Evolutionary conservation across 2,329 filamentous ascomycete genomes (phyloP), one percentile per base, ranked within the genome.

Genomic region (Hypoxylon sp.): DNA sequence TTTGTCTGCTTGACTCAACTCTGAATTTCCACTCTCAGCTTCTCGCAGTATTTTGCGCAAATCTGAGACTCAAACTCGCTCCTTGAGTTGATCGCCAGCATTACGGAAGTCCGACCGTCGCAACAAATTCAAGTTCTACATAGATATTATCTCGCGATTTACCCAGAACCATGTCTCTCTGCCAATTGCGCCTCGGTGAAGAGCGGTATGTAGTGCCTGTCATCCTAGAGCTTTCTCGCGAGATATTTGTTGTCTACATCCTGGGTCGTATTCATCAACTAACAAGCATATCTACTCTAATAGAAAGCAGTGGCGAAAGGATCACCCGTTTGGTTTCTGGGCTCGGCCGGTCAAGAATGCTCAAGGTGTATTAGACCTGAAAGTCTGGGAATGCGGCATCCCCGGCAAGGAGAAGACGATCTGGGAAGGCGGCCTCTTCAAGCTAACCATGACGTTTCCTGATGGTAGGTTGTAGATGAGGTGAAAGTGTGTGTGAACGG

Each of bases 371-470:
- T 87, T 98, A 57, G 96, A 99, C 77, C 85, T 99, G 70, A 97
- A 98, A 86, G 88, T 90, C 71, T 99, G 96, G 96, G 94, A 98
- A 75, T 98, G 96, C 76, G 94, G 94, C 46, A 92, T 99, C 46
- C 96, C 96, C 2, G 96, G 97, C 76, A 98, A 97, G 79, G 91
- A 97, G 67, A 96, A 97, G 84, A 99, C 97, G 0, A 90, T 98
- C 21, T 99, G 96, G 96, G 94, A 97, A 77, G 94, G 94, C n/a
- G 96, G 96, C 1, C 83, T 98, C 10, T 98, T 98, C 84, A 99
- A 98, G 84, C 84, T 99, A 65, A 93, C 92, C 63, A 91, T 99
- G 75, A 89, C 87, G 10, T 99, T 99, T 75, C 96, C 97, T 0
- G 96, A 99, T 76, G 94, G 94, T 96, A 82, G 80, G 89, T 82